A percentile compares a stretch with the other conserved stretches of the same genome.
phyloP scores from a whole-genome alignment of 2,329 filamentous ascomycete genomes.

The Botrytis squamosa region DNA sequence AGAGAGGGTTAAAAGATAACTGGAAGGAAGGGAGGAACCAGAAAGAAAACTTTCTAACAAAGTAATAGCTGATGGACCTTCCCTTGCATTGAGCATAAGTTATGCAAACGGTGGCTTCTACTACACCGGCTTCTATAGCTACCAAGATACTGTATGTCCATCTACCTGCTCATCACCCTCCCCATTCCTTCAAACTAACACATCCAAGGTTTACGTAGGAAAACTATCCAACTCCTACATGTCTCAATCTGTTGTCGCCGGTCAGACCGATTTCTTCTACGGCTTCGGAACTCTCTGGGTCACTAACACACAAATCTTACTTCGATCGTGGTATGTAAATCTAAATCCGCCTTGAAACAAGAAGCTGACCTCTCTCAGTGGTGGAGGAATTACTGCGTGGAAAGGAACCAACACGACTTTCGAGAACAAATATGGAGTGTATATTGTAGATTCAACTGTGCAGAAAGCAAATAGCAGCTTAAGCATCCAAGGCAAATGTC shows the following conservation, averaged over 20 bases:
- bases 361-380: background rate
- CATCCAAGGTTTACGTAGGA: constrained; percentile 56
- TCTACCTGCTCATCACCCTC: background rate
- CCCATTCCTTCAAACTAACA: constrained; percentile 4
- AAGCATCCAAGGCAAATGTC: constrained; percentile 44
- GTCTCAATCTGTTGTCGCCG: constrained; percentile 58
- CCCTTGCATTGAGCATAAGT: constrained; percentile 59
- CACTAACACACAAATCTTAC: constrained; percentile 51
- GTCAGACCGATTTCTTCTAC: constrained; percentile 68
- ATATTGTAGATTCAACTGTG: constrained; percentile 56
- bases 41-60: background rate
- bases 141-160: constrained; percentile 60
- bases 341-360: background rate
- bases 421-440: constrained; percentile 64
- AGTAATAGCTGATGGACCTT: constrained; percentile 47
- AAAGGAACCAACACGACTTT: constrained; percentile 67
- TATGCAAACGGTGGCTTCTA: constrained; percentile 68
- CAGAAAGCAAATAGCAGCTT: constrained; percentile 53
- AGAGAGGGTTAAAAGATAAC: no score
- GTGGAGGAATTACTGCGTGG: constrained; percentile 66
- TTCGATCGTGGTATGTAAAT: constrained; percentile 50
- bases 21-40: background rate
- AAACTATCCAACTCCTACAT: constrained; percentile 67
- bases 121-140: constrained; percentile 63
- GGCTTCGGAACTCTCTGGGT: constrained; percentile 60